Conservation (phyloP, 1,284 basidiomycete genomes). For the Coriolopsis trogii region DNA sequence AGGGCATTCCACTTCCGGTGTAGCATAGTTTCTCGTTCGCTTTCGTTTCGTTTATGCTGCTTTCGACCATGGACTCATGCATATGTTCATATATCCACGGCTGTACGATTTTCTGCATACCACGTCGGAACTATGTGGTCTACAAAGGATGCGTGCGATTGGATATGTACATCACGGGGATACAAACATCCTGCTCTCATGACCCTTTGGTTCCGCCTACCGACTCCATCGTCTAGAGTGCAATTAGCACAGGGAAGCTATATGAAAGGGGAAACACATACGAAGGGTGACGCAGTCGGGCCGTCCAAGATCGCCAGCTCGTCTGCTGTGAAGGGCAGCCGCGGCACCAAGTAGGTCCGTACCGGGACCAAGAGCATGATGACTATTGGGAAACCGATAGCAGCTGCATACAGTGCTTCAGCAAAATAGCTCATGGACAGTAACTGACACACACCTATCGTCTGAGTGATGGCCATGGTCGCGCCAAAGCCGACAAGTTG, state of each 20-base stretch:
- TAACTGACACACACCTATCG: slow-evolving; percentile 63
- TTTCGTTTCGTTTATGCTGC: neutral
- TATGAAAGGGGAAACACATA: slow-evolving; percentile 46
- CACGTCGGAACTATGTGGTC: too few species aligned
- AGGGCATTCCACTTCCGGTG: slow-evolving; percentile 26
- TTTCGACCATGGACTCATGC: slow-evolving; percentile 16
- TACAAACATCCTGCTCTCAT: too few species aligned
- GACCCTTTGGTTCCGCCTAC: slow-evolving; percentile 40
- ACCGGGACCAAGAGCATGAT: slow-evolving; percentile 90
- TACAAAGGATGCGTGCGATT: too few species aligned
- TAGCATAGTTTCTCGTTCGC: slow-evolving; percentile 2
- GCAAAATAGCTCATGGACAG: neutral
- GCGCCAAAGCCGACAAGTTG: slow-evolving; percentile 89
- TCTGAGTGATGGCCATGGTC: slow-evolving; percentile 93
- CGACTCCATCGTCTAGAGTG: slow-evolving; percentile 48
- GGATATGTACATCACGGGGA: too few species aligned
- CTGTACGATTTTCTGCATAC: neutral
- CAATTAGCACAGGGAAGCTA: neutral
- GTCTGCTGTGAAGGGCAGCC: slow-evolving; percentile 75
- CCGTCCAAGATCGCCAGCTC: slow-evolving; percentile 89
- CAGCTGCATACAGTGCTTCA: slow-evolving; percentile 49
- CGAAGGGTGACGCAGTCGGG: slow-evolving; percentile 82
- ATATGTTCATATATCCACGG: too few species aligned
- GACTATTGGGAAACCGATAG: slow-evolving; percentile 91
- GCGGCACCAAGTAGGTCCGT: slow-evolving; percentile 74